These are phyloP conservation scores for Diaporthe sp. DNA, from an alignment of 2,329 filamentous ascomycete genomes.

Conservation along the genomic window DNA sequence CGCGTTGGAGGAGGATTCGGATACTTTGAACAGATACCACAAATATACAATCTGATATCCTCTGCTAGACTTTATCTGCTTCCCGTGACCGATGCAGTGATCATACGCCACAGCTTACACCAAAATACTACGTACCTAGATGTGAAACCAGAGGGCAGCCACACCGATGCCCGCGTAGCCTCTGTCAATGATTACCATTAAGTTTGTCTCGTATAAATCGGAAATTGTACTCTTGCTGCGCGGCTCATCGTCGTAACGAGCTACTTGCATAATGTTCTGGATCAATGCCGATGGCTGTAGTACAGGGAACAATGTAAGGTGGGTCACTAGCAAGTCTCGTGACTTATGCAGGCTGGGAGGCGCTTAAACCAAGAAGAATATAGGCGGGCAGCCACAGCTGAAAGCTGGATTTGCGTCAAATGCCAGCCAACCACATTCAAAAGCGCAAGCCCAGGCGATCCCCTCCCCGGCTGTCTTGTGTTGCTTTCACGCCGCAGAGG, in stretches of 20 bases:
- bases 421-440: neutral
- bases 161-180: too few relatives aligned
- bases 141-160: too few relatives aligned
- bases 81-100: too few relatives aligned
- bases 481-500: neutral
- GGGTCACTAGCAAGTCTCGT: neutral
- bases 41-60: constrained; percentile 23
- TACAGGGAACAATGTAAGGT: neutral
- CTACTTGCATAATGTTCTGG: neutral
- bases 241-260: neutral
- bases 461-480: neutral
- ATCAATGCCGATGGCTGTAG: neutral
- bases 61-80: neutral
- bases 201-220: neutral
- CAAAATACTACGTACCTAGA: too few relatives aligned
- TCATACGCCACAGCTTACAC: too few relatives aligned
- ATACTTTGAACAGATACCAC: constrained; percentile 34
- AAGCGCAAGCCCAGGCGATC: neutral
- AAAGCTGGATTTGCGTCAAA: neutral
- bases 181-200: too few relatives aligned
- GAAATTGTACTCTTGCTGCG: neutral
- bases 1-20: neutral
- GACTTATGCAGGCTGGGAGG: neutral
- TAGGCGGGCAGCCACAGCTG: too few relatives aligned
- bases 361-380: neutral